These are phyloP conservation scores for Leptoxyphium fumago DNA, from an alignment of 2,329 filamentous ascomycete genomes.

Conservation along the genomic window DNA sequence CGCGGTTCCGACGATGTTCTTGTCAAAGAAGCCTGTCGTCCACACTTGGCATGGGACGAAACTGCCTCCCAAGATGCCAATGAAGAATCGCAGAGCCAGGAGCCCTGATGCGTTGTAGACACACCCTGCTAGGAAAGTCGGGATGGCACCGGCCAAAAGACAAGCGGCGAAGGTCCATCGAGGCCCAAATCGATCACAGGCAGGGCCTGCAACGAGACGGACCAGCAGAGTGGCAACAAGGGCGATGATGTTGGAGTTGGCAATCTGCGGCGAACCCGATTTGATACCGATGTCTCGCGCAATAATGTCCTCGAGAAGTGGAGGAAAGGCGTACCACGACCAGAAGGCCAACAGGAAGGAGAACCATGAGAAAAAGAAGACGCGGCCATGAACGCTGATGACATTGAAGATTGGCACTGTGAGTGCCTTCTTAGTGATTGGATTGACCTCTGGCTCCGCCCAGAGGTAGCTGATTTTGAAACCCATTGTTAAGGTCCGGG, in stretches of 20 bases:
- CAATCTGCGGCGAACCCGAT: constrained; percentile 40
- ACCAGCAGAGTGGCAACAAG: constrained; percentile 60
- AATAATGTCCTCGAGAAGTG: constrained; percentile 65
- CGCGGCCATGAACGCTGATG: constrained; percentile 64
- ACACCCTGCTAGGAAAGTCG: constrained; percentile 67
- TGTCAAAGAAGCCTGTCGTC: constrained; percentile 87
- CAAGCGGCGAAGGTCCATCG: constrained; percentile 64
- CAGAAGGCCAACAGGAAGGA: constrained; percentile 80
- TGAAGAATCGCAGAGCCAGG: constrained; percentile 63
- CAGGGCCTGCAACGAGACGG: constrained; percentile 61
- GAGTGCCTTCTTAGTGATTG: constrained; percentile 67
- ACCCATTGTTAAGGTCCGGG: not conserved
- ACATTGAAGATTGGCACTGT: constrained; percentile 69
- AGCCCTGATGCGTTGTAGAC: constrained; percentile 53
- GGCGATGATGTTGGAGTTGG: constrained; percentile 84
- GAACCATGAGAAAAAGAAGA: constrained; percentile 82
- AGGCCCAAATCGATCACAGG: constrained; percentile 76
- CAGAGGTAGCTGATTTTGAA: constrained; percentile 18
- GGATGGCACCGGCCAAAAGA: constrained; percentile 64
- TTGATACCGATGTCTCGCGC: constrained; percentile 61
- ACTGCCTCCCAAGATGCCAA: constrained; percentile 61
- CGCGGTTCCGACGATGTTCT: constrained; percentile 76
- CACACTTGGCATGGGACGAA: constrained; percentile 86
- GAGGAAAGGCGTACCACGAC: constrained; percentile 84
- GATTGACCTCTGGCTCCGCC: constrained; percentile 59